Evolutionary conservation across 129 eudicot species (phyloP), one percentile per base, ranked within the genome.

Genomic region (Chrysanthemum seticuspe): DNA sequence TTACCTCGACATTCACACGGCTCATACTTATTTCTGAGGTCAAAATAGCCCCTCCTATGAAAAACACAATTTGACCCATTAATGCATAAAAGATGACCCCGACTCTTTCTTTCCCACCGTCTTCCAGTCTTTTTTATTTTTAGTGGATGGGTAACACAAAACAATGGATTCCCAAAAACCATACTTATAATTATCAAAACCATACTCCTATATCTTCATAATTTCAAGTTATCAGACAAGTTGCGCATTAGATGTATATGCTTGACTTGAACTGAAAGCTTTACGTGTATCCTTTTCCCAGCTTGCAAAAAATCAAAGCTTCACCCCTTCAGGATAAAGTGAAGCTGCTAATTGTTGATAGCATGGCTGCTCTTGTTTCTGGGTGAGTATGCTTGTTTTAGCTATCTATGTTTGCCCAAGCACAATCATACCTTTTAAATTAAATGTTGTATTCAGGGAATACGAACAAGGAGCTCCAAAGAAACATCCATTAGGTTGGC

Each of bases 361-460:
- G 97, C 88, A 86, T 92, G 93, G 85, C 97, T 60, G 93, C 96
- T 70, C 91, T 92, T 83, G 80, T 80, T 65, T 86, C 94, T 0
- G 91, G 92, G 97, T 86, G 36, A 83, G 72, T 72, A 23, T 51
- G 36, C 15, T 31, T 31, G 0, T 3, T 63, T 25, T 27, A 69
- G 15, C 29, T 25, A 19, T 31, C 64, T 70, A 16, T 29, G 2
- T 51, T 11, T 31, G n/a, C 47, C 47, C 47, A 40, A 40, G 47
- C 47, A 40, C 47, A 40, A 40, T 40, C 47, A 40, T 40, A 7
- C 47, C 47, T 40, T 40, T 40, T 40, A 67, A 31, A 4, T 56
- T 70, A 10, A 19, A 4, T 54, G 13, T 54, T 76, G 55, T 75
- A 13, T 78, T 19, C 61, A 92, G 97, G 76, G 93, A 92, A 74